Base-by-base conservation (phyloP, 2,329 filamentous ascomycete species). In the Lizonia empirigonia region DNA sequence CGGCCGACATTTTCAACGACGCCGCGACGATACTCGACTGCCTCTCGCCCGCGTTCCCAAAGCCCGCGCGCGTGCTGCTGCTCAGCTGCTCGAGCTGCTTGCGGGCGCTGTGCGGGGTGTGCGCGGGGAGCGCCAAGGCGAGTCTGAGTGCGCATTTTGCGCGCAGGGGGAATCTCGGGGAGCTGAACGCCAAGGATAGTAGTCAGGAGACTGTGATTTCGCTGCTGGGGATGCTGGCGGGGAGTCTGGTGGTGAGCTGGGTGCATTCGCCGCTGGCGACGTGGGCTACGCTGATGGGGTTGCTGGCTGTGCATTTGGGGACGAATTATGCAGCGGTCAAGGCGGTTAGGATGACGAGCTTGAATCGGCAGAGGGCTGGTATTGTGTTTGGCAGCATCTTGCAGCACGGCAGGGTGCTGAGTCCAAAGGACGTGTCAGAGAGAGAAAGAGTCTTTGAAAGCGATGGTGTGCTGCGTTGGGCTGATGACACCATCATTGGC, bases 141-240 rank as follows among this genome's bases (percentile, higher is more conserved):
- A 92, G 89, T 55, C 76, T 99, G 61, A 94, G 90, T 68, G 89
- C 90, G 9, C 94, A 99, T 74, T 97, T 99, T 78, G 91, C 93
- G 7, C 85, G 81, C 60, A 85, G 86, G 68, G 90, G 91, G 29
- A 97, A 97, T 71, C 76, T 97, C 35, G 93, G 90, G 1, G 93
- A 97, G 72, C 80, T 99, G 49, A 97, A 97, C 75, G 92, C 93
- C 77, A 87, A 96, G 82, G 93, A 97, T 70, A 91, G 91, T 10
- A 95, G 90, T 59, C 94, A 97, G 76, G 94, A 97, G 75, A 97
- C 93, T 0, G 85, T 96, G 16, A 90, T 99, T 49, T 93, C 90
- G 2, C 79, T 97, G 20, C 56, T 96, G 26, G 94, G 94, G 2
- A 91, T 97, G 83, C 80, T 96, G 42, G 84, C 83, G 12, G 94